Conservation (phyloP, 805 yeast species). For the Komagataella kurtzmanii region DNA sequence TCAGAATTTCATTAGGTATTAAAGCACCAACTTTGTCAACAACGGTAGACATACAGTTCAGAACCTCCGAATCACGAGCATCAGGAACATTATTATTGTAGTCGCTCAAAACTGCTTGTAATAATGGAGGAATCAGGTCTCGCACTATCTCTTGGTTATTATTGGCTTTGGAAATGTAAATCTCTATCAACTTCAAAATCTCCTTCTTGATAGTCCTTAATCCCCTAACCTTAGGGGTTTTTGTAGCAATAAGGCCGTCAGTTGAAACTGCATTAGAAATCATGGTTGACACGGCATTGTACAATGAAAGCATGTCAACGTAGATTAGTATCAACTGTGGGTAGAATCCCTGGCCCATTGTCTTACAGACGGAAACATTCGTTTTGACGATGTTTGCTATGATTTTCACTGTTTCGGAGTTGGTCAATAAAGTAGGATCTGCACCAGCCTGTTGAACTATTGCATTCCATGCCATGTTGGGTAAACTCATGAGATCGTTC, state of each 20-base stretch:
- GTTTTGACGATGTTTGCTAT: slow-evolving; percentile 91
- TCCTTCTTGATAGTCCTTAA: slow-evolving; percentile 95
- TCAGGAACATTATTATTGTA: slow-evolving; percentile 83
- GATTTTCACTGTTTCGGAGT: slow-evolving; percentile 77
- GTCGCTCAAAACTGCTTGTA: slow-evolving; percentile 79
- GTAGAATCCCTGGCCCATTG: slow-evolving; percentile 85
- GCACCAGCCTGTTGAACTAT: slow-evolving; percentile 75
- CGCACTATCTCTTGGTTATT: slow-evolving; percentile 73
- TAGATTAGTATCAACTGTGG: slow-evolving; percentile 81
- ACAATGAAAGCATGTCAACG: slow-evolving; percentile 79
- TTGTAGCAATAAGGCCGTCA: slow-evolving; percentile 83
- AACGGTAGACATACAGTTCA: slow-evolving; percentile 86
- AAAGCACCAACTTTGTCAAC: slow-evolving; percentile 77
- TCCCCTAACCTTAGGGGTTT: slow-evolving; percentile 90
- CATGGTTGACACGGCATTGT: slow-evolving; percentile 79
- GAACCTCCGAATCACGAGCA: slow-evolving; percentile 95
- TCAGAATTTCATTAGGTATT: slow-evolving; percentile 82
- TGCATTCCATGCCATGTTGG: slow-evolving; percentile 90
- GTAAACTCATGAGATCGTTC: slow-evolving; percentile 73
- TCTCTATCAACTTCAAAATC: slow-evolving; percentile 76
- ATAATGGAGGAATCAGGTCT: slow-evolving; percentile 70
- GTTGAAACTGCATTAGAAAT: slow-evolving; percentile 67
- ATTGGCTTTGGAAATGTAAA: slow-evolving; percentile 78
- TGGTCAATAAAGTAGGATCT: slow-evolving; percentile 67
- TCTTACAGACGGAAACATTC: slow-evolving; percentile 88